Evolutionary conservation across 2,329 filamentous ascomycete genomes (phyloP).

Genomic region (Onygena corvina): DNA sequence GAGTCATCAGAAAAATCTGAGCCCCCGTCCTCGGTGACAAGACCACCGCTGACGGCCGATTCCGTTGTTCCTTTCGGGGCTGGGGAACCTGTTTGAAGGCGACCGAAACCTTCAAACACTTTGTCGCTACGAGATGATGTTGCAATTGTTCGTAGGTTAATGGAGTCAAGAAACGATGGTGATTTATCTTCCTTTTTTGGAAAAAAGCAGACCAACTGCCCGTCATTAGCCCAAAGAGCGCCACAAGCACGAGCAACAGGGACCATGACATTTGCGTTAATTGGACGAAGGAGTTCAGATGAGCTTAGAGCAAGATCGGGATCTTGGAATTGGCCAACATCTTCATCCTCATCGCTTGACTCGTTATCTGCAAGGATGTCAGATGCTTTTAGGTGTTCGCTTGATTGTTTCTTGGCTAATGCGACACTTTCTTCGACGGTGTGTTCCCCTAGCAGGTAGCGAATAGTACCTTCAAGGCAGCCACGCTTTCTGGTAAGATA

Average conservation of each 20-base stretch:
- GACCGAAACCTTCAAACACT: slow-evolving; percentile 53
- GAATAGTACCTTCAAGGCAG: slow-evolving; percentile 50
- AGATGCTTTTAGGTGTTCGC: slow-evolving; percentile 36
- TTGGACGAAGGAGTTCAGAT: slow-evolving; percentile 41
- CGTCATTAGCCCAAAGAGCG: slow-evolving; percentile 46
- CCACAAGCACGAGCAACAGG: slow-evolving; percentile 49
- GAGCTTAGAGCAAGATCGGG: slow-evolving; percentile 38
- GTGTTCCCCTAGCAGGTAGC: slow-evolving; percentile 49
- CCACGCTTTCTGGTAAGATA: slow-evolving; percentile 41
- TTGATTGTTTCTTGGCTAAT: slow-evolving; percentile 44
- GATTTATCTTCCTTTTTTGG: slow-evolving; percentile 42
- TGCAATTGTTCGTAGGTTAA: slow-evolving; percentile 39
- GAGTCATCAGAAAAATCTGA: slow-evolving; percentile 39
- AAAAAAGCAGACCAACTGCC: slow-evolving; percentile 48
- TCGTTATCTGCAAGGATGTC: slow-evolving; percentile 52
- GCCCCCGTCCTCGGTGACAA: slow-evolving; percentile 33
- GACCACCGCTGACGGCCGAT: slow-evolving; percentile 32
- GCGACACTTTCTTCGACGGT: slow-evolving; percentile 46
- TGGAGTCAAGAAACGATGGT: slow-evolving; percentile 38
- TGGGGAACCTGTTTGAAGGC: slow-evolving; percentile 43
- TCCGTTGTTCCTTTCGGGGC: slow-evolving; percentile 35
- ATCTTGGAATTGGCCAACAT: slow-evolving; percentile 32
- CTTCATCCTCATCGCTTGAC: slow-evolving; percentile 71
- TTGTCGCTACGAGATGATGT: slow-evolving; percentile 38
- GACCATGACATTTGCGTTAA: slow-evolving; percentile 52